Conservation (phyloP, 2,329 filamentous ascomycete species). For the Neofusicoccum kwambonambiense region DNA sequence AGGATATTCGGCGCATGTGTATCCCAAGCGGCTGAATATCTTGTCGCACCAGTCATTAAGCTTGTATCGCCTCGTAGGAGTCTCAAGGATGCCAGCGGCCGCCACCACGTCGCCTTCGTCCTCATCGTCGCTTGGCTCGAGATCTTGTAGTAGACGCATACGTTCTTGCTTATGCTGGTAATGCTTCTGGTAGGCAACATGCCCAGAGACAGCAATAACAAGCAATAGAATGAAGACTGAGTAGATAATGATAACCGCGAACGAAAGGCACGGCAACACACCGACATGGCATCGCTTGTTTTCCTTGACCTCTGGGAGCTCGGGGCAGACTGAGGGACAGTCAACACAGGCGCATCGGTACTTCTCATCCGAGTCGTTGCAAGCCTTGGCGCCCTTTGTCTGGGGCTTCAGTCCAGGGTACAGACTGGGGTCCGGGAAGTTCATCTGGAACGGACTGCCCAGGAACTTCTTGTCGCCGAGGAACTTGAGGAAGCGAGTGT, state of each 20-base stretch:
- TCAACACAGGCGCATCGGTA: constrained; percentile 94
- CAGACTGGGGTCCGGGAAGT: constrained; percentile 67
- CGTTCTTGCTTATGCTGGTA: constrained; percentile 74
- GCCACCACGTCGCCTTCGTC: constrained; percentile 85
- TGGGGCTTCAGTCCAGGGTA: constrained; percentile 70
- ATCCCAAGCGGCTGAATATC: constrained; percentile 77
- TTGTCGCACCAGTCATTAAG: constrained; percentile 81
- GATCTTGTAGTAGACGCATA: constrained; percentile 82
- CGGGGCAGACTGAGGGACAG: constrained; percentile 81
- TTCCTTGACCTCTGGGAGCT: constrained; percentile 72
- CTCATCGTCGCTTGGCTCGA: constrained; percentile 83
- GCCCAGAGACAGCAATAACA: constrained; percentile 66
- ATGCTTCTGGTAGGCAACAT: constrained; percentile 73
- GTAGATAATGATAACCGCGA: constrained; percentile 86
- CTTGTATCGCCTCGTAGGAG: constrained; percentile 74
- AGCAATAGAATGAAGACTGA: constrained; percentile 69
- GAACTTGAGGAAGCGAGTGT: constrained; percentile 83
- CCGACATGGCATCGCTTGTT: constrained; percentile 77
- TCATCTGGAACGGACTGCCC: constrained; percentile 97
- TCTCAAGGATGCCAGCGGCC: constrained; percentile 73
- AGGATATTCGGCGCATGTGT: constrained; percentile 78
- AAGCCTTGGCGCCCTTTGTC: constrained; percentile 74
- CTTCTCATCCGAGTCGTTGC: constrained; percentile 81
- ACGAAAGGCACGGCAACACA: constrained; percentile 86
- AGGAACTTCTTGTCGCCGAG: constrained; percentile 86